phyloP scores from a whole-genome alignment of 768 basidiomycete genomes.

The Ramaria rubella region DNA sequence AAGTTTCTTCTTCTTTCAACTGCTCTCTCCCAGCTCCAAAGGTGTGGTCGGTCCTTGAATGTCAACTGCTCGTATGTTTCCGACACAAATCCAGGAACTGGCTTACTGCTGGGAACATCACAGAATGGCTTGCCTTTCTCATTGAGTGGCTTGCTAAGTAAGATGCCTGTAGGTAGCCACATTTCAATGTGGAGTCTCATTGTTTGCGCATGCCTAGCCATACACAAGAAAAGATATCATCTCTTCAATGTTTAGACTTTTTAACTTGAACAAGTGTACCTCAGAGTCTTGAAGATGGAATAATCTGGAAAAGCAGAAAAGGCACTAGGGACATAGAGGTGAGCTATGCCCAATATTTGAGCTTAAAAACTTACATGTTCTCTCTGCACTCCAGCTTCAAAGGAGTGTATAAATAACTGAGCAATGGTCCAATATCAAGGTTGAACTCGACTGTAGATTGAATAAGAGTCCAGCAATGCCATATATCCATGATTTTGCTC shows the following conservation, averaged over 20 bases:
- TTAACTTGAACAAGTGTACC: slow-evolving; percentile 62
- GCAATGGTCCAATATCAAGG: slow-evolving; percentile 75
- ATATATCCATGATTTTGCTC: slow-evolving; percentile 36
- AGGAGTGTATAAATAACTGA: slow-evolving; percentile 64
- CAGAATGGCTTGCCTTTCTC: not conserved
- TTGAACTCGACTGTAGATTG: slow-evolving; percentile 72
- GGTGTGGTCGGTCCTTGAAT: slow-evolving; percentile 70
- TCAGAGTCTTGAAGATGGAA: slow-evolving; percentile 75
- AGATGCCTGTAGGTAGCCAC: slow-evolving; percentile 76
- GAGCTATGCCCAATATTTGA: slow-evolving; percentile 1
- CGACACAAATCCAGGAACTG: slow-evolving; percentile 18
- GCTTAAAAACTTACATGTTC: slow-evolving; percentile 65
- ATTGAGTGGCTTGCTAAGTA: not conserved
- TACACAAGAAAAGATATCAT: slow-evolving; percentile 62
- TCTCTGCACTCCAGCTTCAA: slow-evolving; percentile 63
- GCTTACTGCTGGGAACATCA: slow-evolving; percentile 10
- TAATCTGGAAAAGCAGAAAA: slow-evolving; percentile 94
- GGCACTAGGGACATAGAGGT: slow-evolving; percentile 45
- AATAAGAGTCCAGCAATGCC: not conserved
- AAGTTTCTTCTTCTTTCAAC: slow-evolving; percentile 23
- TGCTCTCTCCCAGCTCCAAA: slow-evolving; percentile 67
- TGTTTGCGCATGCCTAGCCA: slow-evolving; percentile 69
- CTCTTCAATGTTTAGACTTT: slow-evolving; percentile 20
- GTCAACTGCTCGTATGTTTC: slow-evolving; percentile 72
- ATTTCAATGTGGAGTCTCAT: slow-evolving; percentile 55